phyloP scores from a whole-genome alignment of 305 asterid genomes.

The Fraxinus angustifolia region DNA sequence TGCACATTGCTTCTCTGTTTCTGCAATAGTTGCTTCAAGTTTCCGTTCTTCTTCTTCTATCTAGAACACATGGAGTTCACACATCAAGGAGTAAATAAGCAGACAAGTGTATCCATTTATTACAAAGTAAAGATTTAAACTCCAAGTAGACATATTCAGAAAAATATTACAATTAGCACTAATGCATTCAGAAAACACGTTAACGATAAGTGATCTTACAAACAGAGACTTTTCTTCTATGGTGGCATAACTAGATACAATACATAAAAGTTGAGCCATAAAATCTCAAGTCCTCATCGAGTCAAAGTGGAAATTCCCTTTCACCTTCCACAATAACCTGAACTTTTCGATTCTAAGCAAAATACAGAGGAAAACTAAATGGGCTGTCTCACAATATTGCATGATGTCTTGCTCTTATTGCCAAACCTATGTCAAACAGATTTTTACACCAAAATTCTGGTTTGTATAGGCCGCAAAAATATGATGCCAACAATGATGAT shows the following conservation, averaged over 20 bases:
- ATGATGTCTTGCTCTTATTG: not conserved
- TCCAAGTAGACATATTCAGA: conserved; percentile 15
- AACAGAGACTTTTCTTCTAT: not conserved
- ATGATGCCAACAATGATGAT: not conserved
- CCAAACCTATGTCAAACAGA: not conserved
- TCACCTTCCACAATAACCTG: not conserved
- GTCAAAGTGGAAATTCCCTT: conserved; percentile 10
- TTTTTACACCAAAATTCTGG: not conserved
- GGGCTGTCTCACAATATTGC: not conserved
- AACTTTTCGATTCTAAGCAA: conserved; percentile 1
- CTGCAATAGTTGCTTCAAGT: conserved; percentile 94
- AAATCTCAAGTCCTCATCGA: conserved; percentile 2
- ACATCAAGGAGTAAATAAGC: not conserved
- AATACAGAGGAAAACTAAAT: not conserved
- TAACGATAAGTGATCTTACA: not conserved
- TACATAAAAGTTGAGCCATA: not conserved
- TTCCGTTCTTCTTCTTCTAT: conserved; percentile 94
- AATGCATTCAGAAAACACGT: not conserved
- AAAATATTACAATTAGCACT: conserved; percentile 7
- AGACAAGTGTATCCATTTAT: conserved; percentile 19
- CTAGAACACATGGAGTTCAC: conserved; percentile 31
- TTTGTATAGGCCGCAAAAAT: not conserved
- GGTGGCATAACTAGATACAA: conserved; percentile 12
- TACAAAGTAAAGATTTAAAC: conserved; percentile 21
- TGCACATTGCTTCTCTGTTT: conserved; percentile 87